phyloP scores from a whole-genome alignment of 148 eudicot species.

The Talinum fruticosum region DNA sequence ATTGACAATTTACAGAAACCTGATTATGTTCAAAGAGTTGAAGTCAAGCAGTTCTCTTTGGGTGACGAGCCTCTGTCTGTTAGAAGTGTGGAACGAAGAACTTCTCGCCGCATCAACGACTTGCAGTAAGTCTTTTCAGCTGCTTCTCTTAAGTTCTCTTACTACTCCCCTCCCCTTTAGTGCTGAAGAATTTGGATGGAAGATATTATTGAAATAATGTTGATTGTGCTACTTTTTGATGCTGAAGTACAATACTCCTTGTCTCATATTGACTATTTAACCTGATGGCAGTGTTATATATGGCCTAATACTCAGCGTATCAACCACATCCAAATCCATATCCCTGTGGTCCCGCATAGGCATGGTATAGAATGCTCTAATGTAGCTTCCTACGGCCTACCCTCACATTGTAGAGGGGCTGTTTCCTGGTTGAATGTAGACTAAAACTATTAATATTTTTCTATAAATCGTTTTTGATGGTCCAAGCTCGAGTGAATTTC shows the following conservation, averaged over 20 bases:
- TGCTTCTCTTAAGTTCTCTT: background rate
- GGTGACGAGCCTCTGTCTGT: slow-evolving; percentile 96
- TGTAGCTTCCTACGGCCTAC: background rate
- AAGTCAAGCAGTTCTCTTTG: slow-evolving; percentile 87
- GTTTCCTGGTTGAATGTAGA: background rate
- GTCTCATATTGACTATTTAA: background rate
- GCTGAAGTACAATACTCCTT: background rate
- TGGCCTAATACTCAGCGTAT: background rate
- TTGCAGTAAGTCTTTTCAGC: slow-evolving; percentile 65
- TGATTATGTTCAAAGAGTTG: slow-evolving; percentile 89
- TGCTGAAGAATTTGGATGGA: background rate
- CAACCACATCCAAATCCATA: background rate
- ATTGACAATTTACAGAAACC: slow-evolving; percentile 87
- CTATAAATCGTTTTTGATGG: background rate
- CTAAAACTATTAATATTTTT: background rate
- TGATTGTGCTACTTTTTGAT: background rate
- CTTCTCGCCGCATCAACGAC: slow-evolving; percentile 87
- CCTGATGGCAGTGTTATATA: background rate
- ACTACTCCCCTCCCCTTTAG: background rate
- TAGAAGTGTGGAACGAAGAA: slow-evolving; percentile 89
- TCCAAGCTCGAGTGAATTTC: background rate
- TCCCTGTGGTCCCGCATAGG: background rate
- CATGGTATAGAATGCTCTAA: background rate
- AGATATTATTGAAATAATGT: background rate
- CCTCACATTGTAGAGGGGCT: background rate